phyloP scores from a whole-genome alignment of 2,329 filamentous ascomycete species.

The Pyrenochaeta sp. region DNA sequence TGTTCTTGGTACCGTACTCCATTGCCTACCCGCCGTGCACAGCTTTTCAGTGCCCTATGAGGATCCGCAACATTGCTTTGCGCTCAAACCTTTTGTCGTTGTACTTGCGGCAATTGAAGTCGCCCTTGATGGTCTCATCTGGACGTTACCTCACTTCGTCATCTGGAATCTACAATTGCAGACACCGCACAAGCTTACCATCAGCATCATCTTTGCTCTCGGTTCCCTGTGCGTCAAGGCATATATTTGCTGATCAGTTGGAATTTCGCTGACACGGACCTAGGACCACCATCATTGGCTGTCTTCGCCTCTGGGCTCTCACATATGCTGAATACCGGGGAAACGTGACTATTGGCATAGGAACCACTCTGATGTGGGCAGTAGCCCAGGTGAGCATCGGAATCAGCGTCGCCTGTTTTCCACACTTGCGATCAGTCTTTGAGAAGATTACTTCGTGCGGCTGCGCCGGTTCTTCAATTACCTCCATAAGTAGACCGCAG shows the following conservation, averaged over 20 bases:
- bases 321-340: conserved; percentile 4
- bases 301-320: conserved; percentile 18
- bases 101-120: conserved; percentile 16
- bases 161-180: conserved; percentile 33
- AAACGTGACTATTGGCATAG: conserved; percentile 25
- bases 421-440: conserved; percentile 32
- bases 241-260: not conserved
- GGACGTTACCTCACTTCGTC: conserved; percentile 32
- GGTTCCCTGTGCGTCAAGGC: conserved; percentile 24
- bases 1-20: conserved; percentile 18
- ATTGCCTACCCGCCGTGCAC: conserved; percentile 31
- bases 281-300: conserved; percentile 27
- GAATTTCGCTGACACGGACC: conserved; percentile 8
- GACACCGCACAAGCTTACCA: conserved; percentile 30
- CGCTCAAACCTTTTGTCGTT: conserved; percentile 18
- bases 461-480: conserved; percentile 10
- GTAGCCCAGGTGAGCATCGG: conserved; percentile 30
- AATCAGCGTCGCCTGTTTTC: conserved; percentile 34
- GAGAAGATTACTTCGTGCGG: conserved; percentile 21
- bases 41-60: conserved; percentile 28
- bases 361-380: conserved; percentile 25
- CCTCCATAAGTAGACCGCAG: not conserved
- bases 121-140: conserved; percentile 27
- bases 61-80: conserved; percentile 24
- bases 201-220: conserved; percentile 32